Percentiles rank a stretch among this genome's conserved stretches.
These are phyloP conservation scores for Dendrostoma leiphaemia DNA, from an alignment of 2,329 filamentous ascomycete species.

Conservation along the genomic window DNA sequence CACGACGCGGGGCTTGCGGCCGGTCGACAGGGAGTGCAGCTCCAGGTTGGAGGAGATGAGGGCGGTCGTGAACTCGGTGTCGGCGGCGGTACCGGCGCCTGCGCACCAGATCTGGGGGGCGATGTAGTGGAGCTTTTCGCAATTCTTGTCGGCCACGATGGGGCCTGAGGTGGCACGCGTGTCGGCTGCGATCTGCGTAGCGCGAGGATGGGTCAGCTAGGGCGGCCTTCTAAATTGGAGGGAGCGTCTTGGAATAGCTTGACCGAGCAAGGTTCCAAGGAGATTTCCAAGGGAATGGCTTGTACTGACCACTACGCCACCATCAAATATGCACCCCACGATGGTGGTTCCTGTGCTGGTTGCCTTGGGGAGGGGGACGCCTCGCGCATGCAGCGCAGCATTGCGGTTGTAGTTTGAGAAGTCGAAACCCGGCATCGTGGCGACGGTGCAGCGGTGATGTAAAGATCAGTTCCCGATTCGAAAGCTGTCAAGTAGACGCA, in stretches of 20 bases:
- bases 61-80: slow-evolving; percentile 98
- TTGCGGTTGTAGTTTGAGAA: slow-evolving; percentile 99
- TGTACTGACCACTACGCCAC: slow-evolving; percentile 81
- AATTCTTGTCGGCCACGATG: slow-evolving; percentile 99
- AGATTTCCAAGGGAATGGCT: background rate
- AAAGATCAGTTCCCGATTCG: background rate
- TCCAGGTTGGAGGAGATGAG: slow-evolving; percentile 99
- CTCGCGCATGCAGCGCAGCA: slow-evolving; percentile 88
- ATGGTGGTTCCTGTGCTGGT: slow-evolving; percentile 99
- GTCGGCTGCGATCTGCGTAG: slow-evolving; percentile 85
- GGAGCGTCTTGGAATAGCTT: background rate
- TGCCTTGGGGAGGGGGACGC: slow-evolving; percentile 92
- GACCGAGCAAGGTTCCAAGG: background rate
- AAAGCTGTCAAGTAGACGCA: background rate
- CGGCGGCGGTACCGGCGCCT: slow-evolving; percentile 93
- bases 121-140: slow-evolving; percentile 99
- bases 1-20: slow-evolving; percentile 93
- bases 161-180: slow-evolving; percentile 95
- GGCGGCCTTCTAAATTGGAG: background rate
- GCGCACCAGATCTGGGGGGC: slow-evolving; percentile 99
- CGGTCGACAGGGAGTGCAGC: slow-evolving; percentile 92
- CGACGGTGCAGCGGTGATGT: background rate
- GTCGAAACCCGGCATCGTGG: slow-evolving; percentile 92
- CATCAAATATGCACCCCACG: slow-evolving; percentile 94
- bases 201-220: background rate